Evolutionary conservation across 352 stramenopile genomes (phyloP), one percentile per base, ranked within the genome.

Genomic region (Globisporangium abappressorium): DNA sequence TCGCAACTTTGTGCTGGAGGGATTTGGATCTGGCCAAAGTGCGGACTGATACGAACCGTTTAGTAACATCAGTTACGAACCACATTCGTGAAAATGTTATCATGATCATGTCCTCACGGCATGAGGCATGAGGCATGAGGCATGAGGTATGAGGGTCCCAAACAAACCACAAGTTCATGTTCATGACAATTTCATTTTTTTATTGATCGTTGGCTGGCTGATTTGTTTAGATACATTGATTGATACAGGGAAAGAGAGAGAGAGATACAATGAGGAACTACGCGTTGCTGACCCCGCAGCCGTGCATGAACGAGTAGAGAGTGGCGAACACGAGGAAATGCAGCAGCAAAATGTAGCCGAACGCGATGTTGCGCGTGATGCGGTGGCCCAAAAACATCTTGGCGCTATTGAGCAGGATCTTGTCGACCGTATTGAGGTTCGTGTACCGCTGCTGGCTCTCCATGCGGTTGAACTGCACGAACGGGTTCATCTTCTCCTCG

Each of bases 401-500:
- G 57, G 91, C 91, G 43, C 84, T 95, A 59, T 86, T 94, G 46
- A 97, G 79, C 61, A 96, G 70, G 68, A 97, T 96, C 66, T 96
- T 97, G 73, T 97, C 91, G 62, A 96, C 85, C 5, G 91, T 79
- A 63, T 93, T 97, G 57, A 97, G 82, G 67, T 97, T 94, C 67
- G 90, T 86, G 65, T 93, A 94, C 55, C 92, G 92, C 71, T 94
- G 87, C 69, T 96, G 87, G 46, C 70, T 86, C 78, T 97, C 91
- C 71, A 92, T 84, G 73, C 93, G 90, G 75, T 94, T 96, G 70
- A 97, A 97, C 66, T 97, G 87, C 59, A 90, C 86, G 72, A 97
- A 97, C 41, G 91, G 91, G 66, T 96, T 97, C 84, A 97, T 94
- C 56, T 93, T 91, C 68, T 93, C 85, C 64, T 97, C 91, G 78